Conservation (phyloP, 2,329 filamentous ascomycete species). For the Aquanectria penicillioides region DNA sequence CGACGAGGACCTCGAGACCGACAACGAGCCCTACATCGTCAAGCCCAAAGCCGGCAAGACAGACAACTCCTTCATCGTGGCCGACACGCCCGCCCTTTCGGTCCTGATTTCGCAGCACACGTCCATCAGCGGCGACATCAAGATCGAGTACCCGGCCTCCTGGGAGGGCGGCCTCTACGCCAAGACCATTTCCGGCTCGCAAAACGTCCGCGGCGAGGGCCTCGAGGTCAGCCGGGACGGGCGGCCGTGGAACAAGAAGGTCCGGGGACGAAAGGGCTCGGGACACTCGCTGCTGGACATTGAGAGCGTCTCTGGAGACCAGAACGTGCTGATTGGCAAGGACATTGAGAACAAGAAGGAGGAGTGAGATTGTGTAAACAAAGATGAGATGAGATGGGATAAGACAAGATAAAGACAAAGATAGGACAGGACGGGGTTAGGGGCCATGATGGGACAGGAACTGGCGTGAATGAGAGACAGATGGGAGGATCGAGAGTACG, state of each 20-base stretch:
- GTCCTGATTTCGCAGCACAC: constrained; percentile 54
- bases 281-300: constrained; percentile 47
- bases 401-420: neutral
- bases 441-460: too few species aligned
- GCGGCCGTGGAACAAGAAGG: constrained; percentile 41
- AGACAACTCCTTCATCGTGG: neutral
- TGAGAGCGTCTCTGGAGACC: constrained; percentile 44
- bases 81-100: constrained; percentile 39
- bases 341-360: neutral
- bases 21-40: constrained; percentile 35
- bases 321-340: constrained; percentile 42
- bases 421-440: too few species aligned
- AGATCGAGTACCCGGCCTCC: constrained; percentile 55
- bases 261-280: constrained; percentile 55
- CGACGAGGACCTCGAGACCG: constrained; percentile 26
- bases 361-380: neutral
- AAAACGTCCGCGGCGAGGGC: constrained; percentile 54
- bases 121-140: constrained; percentile 56
- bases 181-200: constrained; percentile 51
- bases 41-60: constrained; percentile 10
- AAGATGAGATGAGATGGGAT: constrained; percentile 1
- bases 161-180: constrained; percentile 61
- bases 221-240: constrained; percentile 51
- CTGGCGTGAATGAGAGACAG: too few species aligned
- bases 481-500: too few species aligned